Percentiles rank a stretch among this genome's conserved stretches.
Evolutionary conservation across 257 asterid genomes (phyloP).

Genomic region (Fraxinus quadrangulata): DNA sequence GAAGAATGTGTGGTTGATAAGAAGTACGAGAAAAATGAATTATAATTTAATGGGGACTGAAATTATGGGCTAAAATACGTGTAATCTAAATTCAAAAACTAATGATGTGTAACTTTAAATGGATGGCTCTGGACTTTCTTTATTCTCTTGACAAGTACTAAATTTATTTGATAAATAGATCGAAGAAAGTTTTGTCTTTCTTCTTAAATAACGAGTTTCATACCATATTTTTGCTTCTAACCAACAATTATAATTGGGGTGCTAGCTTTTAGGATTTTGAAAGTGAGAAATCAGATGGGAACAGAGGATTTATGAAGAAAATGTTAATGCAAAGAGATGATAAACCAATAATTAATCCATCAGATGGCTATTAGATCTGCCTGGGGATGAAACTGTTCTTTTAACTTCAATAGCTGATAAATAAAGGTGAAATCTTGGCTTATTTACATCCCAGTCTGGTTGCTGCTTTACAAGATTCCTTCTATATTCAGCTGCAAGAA

Average conservation of each 20-base stretch:
- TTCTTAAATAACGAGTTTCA: background rate
- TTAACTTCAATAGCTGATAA: background rate
- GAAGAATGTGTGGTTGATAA: no score
- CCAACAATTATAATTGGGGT: background rate
- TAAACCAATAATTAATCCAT: background rate
- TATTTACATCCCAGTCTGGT: background rate
- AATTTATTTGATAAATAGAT: background rate
- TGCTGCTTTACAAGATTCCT: background rate
- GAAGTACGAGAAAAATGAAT: no score
- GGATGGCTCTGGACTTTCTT: background rate
- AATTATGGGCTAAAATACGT: background rate
- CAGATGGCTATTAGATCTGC: background rate
- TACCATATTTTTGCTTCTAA: background rate
- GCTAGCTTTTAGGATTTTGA: conserved; percentile 1
- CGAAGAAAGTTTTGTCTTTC: background rate
- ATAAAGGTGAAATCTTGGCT: background rate
- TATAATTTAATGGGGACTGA: no score
- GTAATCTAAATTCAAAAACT: background rate
- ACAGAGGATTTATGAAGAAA: background rate
- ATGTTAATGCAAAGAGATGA: background rate
- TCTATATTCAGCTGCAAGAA: background rate
- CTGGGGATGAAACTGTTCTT: background rate
- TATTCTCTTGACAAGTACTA: background rate
- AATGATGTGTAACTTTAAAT: background rate
- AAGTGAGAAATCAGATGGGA: background rate